These are phyloP conservation scores for Rhytidiadelphus loreus DNA, from an alignment of 225 moss, liverwort and hornwort species.

Conservation along the genomic window DNA sequence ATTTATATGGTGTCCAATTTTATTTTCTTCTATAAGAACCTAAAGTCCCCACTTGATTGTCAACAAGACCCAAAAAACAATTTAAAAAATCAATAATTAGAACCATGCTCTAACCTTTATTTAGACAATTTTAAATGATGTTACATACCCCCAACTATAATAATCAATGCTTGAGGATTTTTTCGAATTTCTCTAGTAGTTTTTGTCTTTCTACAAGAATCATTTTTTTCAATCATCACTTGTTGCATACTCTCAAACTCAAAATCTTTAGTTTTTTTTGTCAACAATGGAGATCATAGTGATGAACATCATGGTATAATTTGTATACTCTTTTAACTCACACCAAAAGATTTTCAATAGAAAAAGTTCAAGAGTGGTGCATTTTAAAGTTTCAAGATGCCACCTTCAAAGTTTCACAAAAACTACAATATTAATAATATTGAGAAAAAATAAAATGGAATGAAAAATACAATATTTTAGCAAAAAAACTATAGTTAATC, in stretches of 20 bases:
- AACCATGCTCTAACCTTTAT: no score
- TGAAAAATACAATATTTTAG: accelerated
- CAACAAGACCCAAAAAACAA: no score
- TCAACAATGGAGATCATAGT: background rate
- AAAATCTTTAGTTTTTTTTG: no score
- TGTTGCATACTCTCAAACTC: no score
- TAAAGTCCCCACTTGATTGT: no score
- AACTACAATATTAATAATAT: background rate
- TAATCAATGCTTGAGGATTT: accelerated
- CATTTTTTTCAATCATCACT: background rate
- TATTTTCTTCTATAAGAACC: no score
- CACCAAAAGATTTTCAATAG: background rate
- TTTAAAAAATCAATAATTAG: no score
- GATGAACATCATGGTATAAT: background rate
- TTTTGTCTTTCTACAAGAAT: background rate
- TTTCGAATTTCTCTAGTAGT: accelerated
- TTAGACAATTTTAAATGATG: no score
- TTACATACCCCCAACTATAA: no score
- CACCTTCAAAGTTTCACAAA: background rate
- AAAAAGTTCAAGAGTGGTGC: no score
- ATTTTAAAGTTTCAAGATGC: background rate
- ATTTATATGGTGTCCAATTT: no score
- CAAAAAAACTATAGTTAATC: no score
- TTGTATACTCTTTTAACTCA: background rate
- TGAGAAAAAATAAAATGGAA: background rate